Base-by-base conservation (phyloP, 2,329 filamentous ascomycete genomes). In the Elsinoe necatrix region DNA sequence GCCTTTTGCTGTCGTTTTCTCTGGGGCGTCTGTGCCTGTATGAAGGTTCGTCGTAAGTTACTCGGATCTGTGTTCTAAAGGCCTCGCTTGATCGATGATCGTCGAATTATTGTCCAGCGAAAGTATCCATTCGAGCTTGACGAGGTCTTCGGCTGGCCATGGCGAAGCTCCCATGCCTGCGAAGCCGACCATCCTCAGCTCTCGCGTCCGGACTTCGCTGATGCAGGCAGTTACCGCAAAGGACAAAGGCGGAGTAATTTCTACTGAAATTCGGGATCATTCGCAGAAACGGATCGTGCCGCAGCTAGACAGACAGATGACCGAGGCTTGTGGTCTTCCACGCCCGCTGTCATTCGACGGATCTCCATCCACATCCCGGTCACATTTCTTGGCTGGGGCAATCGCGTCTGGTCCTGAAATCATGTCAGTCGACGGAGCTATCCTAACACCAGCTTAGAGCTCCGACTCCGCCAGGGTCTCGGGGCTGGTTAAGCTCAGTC, bases 381-480 rank as follows among this genome's bases (percentile, higher is more conserved):
- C 54, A 47, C 54, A 48, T 45, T 35, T 48, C 37, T 56, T 56
- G 41, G 54, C 54, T 56, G 54, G 41, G 54, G 54, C 54, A 56
- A 41, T 56, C 54, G 29, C 41, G 54, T 47, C 54, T 41, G 54
- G 54, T 56, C 54, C 54, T 56, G 54, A 56, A 56, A 56, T 56
- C 39, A 56, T 56, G 29, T 35, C 41, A 12, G 31, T 52, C 48
- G 48, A 52, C 48, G 18, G 48, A 16, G 11, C 29, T 29, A 20
- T 52, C 31, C 41, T 45, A 18, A 45, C 20, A 11, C 20, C 41
- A 45, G 29, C 31, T 50, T 29, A 12, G 25, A 23, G 31, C 31
- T 52, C 48, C 48, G 29, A 35, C 29, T 52, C 48, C 48, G 48
- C 48, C 48, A 52, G 48, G 48, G 48, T 52, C 48, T 18, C 48